phyloP scores from a whole-genome alignment of 345 rosid genomes.

The Populus tremula region DNA sequence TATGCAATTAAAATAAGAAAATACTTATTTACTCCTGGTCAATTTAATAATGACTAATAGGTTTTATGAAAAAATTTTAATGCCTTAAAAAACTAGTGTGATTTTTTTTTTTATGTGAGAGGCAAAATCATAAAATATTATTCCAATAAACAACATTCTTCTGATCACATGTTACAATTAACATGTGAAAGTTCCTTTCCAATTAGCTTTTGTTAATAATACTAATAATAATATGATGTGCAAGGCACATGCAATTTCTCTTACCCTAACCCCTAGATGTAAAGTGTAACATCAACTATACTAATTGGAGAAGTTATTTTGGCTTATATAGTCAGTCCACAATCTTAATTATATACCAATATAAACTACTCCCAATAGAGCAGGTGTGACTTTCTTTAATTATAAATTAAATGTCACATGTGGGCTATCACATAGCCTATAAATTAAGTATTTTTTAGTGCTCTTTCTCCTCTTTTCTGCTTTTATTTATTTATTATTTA shows the following conservation, averaged over 20 bases:
- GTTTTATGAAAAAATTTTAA: no score
- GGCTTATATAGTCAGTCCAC: background rate
- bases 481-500: background rate
- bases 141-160: no score
- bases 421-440: background rate
- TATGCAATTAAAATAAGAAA: no score
- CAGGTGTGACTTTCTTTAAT: background rate
- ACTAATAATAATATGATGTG: no score
- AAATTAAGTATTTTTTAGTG: background rate
- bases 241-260: background rate
- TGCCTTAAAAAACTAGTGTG: no score
- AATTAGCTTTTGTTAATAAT: no score
- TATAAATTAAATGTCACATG: background rate
- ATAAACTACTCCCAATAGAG: background rate
- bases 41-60: no score
- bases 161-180: no score
- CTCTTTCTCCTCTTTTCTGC: background rate
- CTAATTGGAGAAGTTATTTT: background rate
- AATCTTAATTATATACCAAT: background rate
- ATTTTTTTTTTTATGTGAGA: no score
- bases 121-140: no score
- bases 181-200: no score
- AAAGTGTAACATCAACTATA: background rate
- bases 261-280: background rate
- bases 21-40: fast-evolving